Conservation (phyloP, 441 rosid species). For the Dalechampia spathulata region DNA sequence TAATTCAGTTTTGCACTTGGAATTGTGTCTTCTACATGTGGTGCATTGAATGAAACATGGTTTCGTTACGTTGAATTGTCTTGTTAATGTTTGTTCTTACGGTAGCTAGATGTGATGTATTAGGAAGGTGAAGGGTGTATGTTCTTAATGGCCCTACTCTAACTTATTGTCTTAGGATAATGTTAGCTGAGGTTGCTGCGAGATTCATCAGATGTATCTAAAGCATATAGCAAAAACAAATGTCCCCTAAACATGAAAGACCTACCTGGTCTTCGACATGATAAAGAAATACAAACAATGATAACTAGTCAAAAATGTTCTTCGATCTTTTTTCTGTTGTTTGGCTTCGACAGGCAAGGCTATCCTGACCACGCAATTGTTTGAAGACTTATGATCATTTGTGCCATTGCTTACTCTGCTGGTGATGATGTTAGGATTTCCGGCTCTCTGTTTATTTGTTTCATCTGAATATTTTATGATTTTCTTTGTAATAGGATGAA, state of each 20-base stretch:
- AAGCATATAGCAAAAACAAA: background rate
- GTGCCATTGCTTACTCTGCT: too few relatives aligned
- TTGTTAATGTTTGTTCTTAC: background rate
- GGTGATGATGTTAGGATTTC: too few relatives aligned
- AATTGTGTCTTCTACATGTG: background rate
- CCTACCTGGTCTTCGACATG: background rate
- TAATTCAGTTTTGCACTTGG: background rate
- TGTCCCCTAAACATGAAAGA: background rate
- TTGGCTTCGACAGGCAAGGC: background rate
- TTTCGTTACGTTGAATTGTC: too few relatives aligned
- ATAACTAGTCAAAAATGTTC: background rate
- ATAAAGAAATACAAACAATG: background rate
- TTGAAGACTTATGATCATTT: background rate
- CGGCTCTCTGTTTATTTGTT: too few relatives aligned
- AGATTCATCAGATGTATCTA: background rate
- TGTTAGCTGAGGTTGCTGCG: background rate
- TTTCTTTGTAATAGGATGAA: constrained; percentile 52
- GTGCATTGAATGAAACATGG: too few relatives aligned
- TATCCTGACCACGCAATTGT: background rate
- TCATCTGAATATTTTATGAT: background rate
- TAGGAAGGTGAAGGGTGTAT: background rate
- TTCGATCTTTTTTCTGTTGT: background rate
- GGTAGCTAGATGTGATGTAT: background rate
- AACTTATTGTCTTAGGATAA: too few relatives aligned
- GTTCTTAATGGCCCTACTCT: background rate